Evolutionary conservation across 2,329 filamentous ascomycete genomes (phyloP).

Genomic region (Neofusicoccum sp.): DNA sequence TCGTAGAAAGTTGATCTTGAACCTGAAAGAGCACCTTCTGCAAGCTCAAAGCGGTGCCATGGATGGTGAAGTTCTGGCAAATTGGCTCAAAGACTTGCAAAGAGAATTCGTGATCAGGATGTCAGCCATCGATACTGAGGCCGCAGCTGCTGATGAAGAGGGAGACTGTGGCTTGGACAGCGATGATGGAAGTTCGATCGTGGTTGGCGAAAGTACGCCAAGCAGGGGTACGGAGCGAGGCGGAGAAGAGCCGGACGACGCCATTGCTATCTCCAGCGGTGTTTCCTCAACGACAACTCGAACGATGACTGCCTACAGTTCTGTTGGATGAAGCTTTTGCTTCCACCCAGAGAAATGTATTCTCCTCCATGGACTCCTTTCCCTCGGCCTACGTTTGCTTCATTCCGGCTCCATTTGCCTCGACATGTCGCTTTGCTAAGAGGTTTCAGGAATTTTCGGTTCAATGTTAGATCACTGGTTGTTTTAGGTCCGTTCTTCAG

Average conservation of each 20-base stretch:
- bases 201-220: background rate
- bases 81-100: slow-evolving; percentile 69
- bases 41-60: slow-evolving; percentile 69
- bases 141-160: slow-evolving; percentile 22
- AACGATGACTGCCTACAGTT: background rate
- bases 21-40: slow-evolving; percentile 70
- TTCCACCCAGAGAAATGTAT: no score
- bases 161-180: background rate
- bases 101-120: slow-evolving; percentile 74
- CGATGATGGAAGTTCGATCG: background rate
- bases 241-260: background rate
- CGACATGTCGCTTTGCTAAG: no score
- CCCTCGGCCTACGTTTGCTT: no score
- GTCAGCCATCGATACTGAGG: slow-evolving; percentile 63
- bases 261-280: background rate
- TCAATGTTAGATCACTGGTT: no score
- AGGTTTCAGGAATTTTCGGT: no score
- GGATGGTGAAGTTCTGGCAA: slow-evolving; percentile 63
- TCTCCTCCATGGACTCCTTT: background rate
- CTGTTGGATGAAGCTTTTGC: no score
- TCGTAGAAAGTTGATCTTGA: slow-evolving; percentile 73
- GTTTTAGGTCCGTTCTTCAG: no score
- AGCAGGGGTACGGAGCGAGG: no score
- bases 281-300: background rate
- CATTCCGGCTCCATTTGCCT: background rate